Percentiles rank a stretch among this genome's conserved stretches.
Evolutionary conservation across 2,329 filamentous ascomycete species (phyloP).

Genomic region (Ceratocystis smalleyi): DNA sequence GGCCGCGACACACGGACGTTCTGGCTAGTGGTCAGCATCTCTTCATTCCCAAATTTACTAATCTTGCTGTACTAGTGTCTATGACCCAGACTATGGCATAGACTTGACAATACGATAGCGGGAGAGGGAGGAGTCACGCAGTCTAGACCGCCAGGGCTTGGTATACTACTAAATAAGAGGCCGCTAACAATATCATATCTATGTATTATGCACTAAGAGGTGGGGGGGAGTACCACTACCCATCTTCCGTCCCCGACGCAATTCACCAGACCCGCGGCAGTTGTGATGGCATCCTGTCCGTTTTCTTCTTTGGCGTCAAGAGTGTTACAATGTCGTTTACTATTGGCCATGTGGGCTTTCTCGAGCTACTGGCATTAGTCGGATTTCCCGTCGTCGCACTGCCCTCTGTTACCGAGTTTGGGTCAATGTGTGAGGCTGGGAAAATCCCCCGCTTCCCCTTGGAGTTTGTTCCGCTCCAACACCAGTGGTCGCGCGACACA

Average conservation of each 20-base stretch:
- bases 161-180: too few relatives aligned
- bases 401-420: conserved; percentile 31
- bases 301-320: conserved; percentile 12
- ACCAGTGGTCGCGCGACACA: conserved; percentile 36
- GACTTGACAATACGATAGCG: too few relatives aligned
- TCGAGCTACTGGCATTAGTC: conserved; percentile 5
- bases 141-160: too few relatives aligned
- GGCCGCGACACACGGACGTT: neutral
- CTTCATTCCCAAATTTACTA: neutral
- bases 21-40: neutral
- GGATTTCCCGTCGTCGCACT: neutral
- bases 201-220: neutral
- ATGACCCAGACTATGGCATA: neutral
- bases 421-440: conserved; percentile 34
- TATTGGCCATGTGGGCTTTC: neutral
- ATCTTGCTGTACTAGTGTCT: neutral
- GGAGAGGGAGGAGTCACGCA: too few relatives aligned
- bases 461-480: conserved; percentile 38
- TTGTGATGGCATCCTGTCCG: conserved; percentile 5
- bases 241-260: neutral
- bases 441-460: conserved; percentile 40
- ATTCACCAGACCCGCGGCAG: conserved; percentile 8
- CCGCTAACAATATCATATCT: too few relatives aligned
- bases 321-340: conserved; percentile 6
- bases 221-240: neutral